Base-by-base conservation (phyloP, 2,329 filamentous ascomycete species). In the Lojkania enalia region DNA sequence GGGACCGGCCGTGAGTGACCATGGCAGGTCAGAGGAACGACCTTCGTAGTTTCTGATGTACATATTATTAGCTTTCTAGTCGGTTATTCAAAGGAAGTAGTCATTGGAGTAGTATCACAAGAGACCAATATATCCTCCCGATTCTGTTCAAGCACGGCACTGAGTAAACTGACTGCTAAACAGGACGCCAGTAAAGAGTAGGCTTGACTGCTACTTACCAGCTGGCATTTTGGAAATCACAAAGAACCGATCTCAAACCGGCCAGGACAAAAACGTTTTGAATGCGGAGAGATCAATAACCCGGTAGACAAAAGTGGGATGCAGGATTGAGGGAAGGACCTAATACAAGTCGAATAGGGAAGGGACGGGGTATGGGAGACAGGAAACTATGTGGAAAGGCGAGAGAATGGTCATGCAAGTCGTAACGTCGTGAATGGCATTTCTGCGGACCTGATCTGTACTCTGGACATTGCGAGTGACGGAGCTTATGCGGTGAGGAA, bases 1-100 rank as follows among this genome's bases (percentile, higher is more conserved):
- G 91, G 90, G 41, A 96, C 90, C 1, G 91, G 91, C 48, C 91
- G 84, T 40, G 91, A 95, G 71, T 96, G 91, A 52, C 91, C 91
- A 71, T 96, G 91, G 71, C 91, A 96, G 55, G 91, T 96, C 69
- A 96, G 75, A 44, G 91, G 91, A 42, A 96, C 90, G 46, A 90
- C 89, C 60, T 77, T 77, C 38, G 73, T 75, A 19, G 75, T 71
- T 36, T 72, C 71, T 41, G 33, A 31, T 33, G 14, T 11, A 9
- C 35, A 20, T 29, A 7, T 38, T 30, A 25, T 5, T 13, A 27
- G 7, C 7, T 27, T n/a, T 27, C 7, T 27, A 27, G 23, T n/a
- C 7, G 23, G 7, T 27, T 7, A n/a, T 27, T 7, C n/a, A 27
- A 9, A n/a, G 23, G 23, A 27, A 27, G n/a, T 7, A n/a, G 23